A percentile compares a stretch with the other conserved stretches of the same genome.
Conservation (phyloP, 2,329 filamentous ascomycete species). For the Thyridium curvatum region DNA sequence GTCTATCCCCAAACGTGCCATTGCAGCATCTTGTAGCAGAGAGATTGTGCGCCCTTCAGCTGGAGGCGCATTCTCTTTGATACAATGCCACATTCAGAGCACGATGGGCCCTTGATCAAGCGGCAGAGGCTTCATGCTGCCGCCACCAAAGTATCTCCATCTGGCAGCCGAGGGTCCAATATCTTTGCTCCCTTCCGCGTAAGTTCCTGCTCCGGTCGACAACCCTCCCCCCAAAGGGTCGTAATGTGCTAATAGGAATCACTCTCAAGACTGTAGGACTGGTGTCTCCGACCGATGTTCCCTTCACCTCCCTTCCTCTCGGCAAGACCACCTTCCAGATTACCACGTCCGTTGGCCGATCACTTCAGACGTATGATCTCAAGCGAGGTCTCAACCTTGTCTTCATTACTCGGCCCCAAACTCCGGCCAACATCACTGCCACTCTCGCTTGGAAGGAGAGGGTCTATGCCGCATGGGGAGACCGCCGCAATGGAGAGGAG, state of each 20-base stretch:
- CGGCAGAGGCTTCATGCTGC: conserved; percentile 60
- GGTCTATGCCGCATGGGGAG: conserved; percentile 86
- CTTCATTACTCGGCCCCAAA: conserved; percentile 89
- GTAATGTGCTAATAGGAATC: background rate
- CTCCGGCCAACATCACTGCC: conserved; percentile 77
- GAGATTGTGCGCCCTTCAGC: too few relatives aligned
- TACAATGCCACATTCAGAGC: conserved; percentile 51
- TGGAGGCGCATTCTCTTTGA: background rate
- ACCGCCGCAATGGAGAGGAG: conserved; percentile 38
- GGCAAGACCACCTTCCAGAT: conserved; percentile 97
- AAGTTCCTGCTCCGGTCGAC: conserved; percentile 26
- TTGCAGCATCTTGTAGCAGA: too few relatives aligned
- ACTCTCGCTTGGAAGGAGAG: conserved; percentile 82
- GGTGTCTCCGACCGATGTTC: conserved; percentile 83
- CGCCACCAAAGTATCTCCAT: conserved; percentile 26
- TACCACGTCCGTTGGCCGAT: conserved; percentile 86
- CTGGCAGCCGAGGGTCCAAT: conserved; percentile 53
- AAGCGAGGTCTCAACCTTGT: conserved; percentile 84
- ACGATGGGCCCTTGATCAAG: conserved; percentile 63
- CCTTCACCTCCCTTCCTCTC: conserved; percentile 81
- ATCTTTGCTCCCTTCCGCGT: conserved; percentile 94
- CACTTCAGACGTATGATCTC: conserved; percentile 92
- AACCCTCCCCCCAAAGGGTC: background rate
- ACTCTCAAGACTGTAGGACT: conserved; percentile 73
- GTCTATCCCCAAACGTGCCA: too few relatives aligned